phyloP scores from a whole-genome alignment of 192 early-diverging fungal species.

The Entomortierella parvispora region DNA sequence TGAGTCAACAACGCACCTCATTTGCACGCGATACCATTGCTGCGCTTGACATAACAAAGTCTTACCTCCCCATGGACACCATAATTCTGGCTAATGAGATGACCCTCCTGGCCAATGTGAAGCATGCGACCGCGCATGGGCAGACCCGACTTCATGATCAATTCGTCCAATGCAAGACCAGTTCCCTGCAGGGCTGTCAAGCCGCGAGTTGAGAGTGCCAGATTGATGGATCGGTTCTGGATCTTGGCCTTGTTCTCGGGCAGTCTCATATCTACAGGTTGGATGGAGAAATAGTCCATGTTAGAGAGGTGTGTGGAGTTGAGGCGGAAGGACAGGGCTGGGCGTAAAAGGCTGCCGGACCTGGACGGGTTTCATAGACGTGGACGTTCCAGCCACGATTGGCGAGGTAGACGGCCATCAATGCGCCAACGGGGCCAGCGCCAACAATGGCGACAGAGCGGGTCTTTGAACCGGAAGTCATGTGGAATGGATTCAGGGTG shows the following conservation, averaged over 20 bases:
- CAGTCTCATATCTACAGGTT: constrained; percentile 65
- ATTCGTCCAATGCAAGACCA: constrained; percentile 71
- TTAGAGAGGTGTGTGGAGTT: too few species aligned
- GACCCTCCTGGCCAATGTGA: constrained; percentile 73
- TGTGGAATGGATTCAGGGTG: background rate
- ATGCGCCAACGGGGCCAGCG: constrained; percentile 92
- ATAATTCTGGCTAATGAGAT: constrained; percentile 83
- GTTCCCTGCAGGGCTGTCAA: constrained; percentile 81
- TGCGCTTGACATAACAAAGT: background rate
- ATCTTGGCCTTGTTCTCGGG: constrained; percentile 63
- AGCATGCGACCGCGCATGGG: constrained; percentile 97
- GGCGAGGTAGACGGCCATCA: constrained; percentile 91
- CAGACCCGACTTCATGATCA: constrained; percentile 74
- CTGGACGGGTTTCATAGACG: constrained; percentile 86
- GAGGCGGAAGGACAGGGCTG: too few species aligned
- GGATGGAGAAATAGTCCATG: background rate
- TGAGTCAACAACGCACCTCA: background rate
- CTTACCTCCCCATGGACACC: constrained; percentile 85
- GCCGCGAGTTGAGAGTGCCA: constrained; percentile 91
- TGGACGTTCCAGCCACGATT: constrained; percentile 90
- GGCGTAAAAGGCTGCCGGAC: constrained; percentile 41
- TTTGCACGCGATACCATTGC: background rate
- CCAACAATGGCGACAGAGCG: constrained; percentile 82
- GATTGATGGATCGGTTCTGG: constrained; percentile 88
- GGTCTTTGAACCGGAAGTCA: constrained; percentile 13